A percentile compares a stretch with the other conserved stretches of the same genome.
Conservation (phyloP, 169 alveolate species). For the Plasmodium adleri region DNA sequence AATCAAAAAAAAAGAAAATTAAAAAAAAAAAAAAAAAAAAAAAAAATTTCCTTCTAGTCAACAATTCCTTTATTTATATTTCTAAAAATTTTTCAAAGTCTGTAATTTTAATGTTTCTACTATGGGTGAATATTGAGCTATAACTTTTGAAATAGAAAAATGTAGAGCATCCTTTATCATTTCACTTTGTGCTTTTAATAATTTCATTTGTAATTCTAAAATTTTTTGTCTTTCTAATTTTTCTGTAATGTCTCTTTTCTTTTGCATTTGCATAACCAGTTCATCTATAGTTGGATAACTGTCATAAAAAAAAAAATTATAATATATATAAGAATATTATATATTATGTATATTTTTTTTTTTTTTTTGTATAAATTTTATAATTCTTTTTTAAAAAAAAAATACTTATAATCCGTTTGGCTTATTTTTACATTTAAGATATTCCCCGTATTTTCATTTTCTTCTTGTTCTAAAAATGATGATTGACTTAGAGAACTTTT, state of each 20-base stretch:
- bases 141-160: conserved; percentile 78
- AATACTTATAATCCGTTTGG: conserved; percentile 83
- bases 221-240: conserved; percentile 78
- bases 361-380: neutral
- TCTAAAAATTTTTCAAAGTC: conserved; percentile 29
- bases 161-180: conserved; percentile 84
- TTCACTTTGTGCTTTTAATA: conserved; percentile 86
- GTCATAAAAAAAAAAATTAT: conserved; percentile 5
- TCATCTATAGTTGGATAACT: conserved; percentile 87
- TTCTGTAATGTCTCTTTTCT: conserved; percentile 86
- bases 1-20: neutral
- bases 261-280: conserved; percentile 87
- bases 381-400: neutral
- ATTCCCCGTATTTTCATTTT: conserved; percentile 66
- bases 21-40: conserved; percentile 4
- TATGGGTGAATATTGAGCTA: conserved; percentile 80
- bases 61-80: neutral
- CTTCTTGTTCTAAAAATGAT: conserved; percentile 48
- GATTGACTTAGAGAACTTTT: conserved; percentile 55
- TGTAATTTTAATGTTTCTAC: conserved; percentile 58
- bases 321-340: neutral
- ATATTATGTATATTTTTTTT: no score
- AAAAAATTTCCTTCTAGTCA: conserved; percentile 2
- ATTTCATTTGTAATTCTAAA: conserved; percentile 81
- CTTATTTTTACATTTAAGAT: conserved; percentile 85